Evolutionary conservation across 2,329 filamentous ascomycete genomes (phyloP), one percentile per base, ranked within the genome.

Genomic region (Apiospora phragmitis): DNA sequence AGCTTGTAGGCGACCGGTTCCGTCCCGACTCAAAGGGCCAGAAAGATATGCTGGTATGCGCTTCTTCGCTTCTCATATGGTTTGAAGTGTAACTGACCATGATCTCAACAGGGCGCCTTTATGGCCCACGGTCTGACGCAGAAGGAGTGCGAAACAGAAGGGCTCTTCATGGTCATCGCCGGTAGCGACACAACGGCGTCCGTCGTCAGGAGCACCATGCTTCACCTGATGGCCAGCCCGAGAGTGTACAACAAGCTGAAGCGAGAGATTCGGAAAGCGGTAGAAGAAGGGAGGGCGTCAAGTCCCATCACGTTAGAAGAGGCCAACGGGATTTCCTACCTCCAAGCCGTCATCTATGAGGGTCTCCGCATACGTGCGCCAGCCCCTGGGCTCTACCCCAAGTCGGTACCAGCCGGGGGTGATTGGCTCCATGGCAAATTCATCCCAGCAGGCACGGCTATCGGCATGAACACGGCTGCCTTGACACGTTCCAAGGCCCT

Each of bases 171-270:
- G 72, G 75, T 78, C 24, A 65, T 75, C 4, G 76, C 77, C 6
- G 77, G 87, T 6, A 85, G 85, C 1, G 87, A 89, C 71, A 88
- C 86, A 18, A 86, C 86, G 0, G 83, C 87, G 0, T 84, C 83
- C 0, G 81, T 82, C 2, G 80, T 89, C 6, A 82, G 85, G 1
- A 79, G 81, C 43, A 86, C 82, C 2, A 68, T 89, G 68, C 81
- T 88, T 24, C 82, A 86, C 75, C 75, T 88, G 68, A 80, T 84
- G 24, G 84, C 83, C 16, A 83, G 81, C 29, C 86, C 85, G 0
- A 77, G 78, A 0, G 81, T 85, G 0, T 83, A 85, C 69, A 71
- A 75, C 4, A 83, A 80, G n/a, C 75, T 89, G 0, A 83, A 84
- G 42, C 74, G 75, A 0, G 87, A 88, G 73, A 83, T 87, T 45